phyloP scores from a whole-genome alignment of 169 alveolate species.

The Plasmodium adleri region DNA sequence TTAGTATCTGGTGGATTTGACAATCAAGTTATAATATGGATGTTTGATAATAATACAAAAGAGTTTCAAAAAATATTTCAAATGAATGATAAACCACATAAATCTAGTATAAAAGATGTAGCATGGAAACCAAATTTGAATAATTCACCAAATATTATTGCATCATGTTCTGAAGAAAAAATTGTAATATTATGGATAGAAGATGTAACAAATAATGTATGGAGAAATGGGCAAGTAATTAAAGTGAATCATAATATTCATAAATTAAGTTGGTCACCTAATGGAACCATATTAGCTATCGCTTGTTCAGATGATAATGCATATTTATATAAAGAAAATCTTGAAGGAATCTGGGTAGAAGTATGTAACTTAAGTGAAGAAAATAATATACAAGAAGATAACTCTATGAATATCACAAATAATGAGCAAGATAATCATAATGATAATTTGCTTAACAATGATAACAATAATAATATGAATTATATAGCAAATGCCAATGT shows the following conservation, averaged over 20 bases:
- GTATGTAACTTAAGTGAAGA: constrained; percentile 68
- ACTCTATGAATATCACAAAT: background rate
- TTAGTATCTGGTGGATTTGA: constrained; percentile 92
- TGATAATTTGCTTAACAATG: background rate
- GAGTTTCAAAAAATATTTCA: constrained; percentile 78
- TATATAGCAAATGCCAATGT: background rate
- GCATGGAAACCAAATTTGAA: constrained; percentile 91
- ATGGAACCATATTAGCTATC: constrained; percentile 80
- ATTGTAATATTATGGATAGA: constrained; percentile 81
- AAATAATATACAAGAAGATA: constrained; percentile 20
- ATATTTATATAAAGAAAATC: constrained; percentile 76
- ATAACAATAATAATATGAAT: constrained; percentile 1
- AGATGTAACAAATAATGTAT: constrained; percentile 62
- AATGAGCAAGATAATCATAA: background rate
- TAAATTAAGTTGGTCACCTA: constrained; percentile 81
- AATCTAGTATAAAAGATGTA: constrained; percentile 90
- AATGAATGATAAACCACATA: constrained; percentile 80
- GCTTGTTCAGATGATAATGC: constrained; percentile 80
- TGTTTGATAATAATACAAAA: constrained; percentile 80
- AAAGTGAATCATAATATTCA: constrained; percentile 37
- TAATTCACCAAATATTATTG: constrained; percentile 81
- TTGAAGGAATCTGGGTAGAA: constrained; percentile 81
- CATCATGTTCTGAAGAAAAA: constrained; percentile 85
- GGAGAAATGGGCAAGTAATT: constrained; percentile 67
- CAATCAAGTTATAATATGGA: constrained; percentile 88